phyloP scores from a whole-genome alignment of 1,284 basidiomycete genomes.

The Exobasidium rhododendri region DNA sequence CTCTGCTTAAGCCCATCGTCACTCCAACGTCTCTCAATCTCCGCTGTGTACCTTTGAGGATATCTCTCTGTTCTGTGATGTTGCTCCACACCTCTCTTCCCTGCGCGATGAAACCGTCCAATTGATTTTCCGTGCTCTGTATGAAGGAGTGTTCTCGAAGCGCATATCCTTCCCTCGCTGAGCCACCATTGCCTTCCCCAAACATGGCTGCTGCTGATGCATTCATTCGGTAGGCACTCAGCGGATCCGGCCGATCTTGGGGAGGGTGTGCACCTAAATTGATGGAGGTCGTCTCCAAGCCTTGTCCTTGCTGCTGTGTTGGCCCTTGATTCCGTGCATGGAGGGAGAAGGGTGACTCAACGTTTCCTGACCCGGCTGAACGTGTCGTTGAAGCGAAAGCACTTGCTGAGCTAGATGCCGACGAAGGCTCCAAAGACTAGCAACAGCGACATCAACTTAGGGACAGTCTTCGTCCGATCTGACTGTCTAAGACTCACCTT shows the following conservation, averaged over 20 bases:
- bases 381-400: background rate
- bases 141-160: slow-evolving; percentile 53
- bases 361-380: slow-evolving; percentile 11
- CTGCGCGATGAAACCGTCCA: slow-evolving; percentile 52
- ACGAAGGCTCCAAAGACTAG: background rate
- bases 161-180: slow-evolving; percentile 45
- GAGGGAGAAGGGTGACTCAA: slow-evolving; percentile 40
- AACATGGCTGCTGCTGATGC: slow-evolving; percentile 47
- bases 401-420: background rate
- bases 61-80: slow-evolving; percentile 50
- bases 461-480: too few species aligned
- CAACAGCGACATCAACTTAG: too few species aligned
- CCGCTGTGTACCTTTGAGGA: slow-evolving; percentile 48
- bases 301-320: background rate
- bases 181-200: slow-evolving; percentile 20
- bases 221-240: slow-evolving; percentile 48
- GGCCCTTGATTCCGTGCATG: slow-evolving; percentile 29
- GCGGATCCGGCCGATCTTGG: slow-evolving; percentile 24
- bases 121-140: slow-evolving; percentile 47
- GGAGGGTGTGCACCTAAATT: slow-evolving; percentile 2
- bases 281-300: background rate
- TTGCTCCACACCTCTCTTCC: slow-evolving; percentile 52
- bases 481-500: slow-evolving; percentile 14
- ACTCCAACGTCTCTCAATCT: slow-evolving; percentile 49
- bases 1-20: slow-evolving; percentile 48